Conservation (phyloP, 768 basidiomycete species). For the Lentinula raphanica region DNA sequence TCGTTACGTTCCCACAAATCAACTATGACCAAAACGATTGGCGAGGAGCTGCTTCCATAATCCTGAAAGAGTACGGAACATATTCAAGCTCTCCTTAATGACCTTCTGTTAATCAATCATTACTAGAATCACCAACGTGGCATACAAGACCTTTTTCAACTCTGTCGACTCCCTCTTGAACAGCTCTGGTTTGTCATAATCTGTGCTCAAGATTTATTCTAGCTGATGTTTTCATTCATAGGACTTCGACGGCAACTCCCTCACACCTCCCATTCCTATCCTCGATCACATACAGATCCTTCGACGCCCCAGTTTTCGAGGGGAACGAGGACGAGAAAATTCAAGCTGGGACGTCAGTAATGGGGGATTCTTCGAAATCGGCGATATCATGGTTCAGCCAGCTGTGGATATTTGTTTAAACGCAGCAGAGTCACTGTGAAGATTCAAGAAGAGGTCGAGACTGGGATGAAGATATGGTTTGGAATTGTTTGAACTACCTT, state of each 20-base stretch:
- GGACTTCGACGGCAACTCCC: conserved; percentile 65
- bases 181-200: conserved; percentile 54
- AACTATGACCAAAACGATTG: conserved; percentile 91
- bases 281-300: conserved; percentile 81
- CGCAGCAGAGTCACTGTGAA: conserved; percentile 64
- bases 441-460: conserved; percentile 47
- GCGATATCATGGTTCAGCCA: conserved; percentile 70
- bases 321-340: conserved; percentile 42
- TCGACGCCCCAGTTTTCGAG: conserved; percentile 46
- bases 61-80: conserved; percentile 68
- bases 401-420: conserved; percentile 68
- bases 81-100: background rate
- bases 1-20: conserved; percentile 91
- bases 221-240: conserved; percentile 17
- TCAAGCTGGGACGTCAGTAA: background rate
- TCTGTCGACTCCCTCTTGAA: conserved; percentile 64
- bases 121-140: conserved; percentile 68
- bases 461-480: conserved; percentile 79
- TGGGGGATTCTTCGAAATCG: background rate
- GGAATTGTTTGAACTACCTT: conserved; percentile 83
- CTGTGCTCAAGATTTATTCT: too few relatives aligned
- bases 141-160: conserved; percentile 84
- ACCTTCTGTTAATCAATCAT: background rate
- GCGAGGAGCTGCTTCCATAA: conserved; percentile 70
- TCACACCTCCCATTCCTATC: conserved; percentile 73